phyloP scores from a whole-genome alignment of 2,329 filamentous ascomycete genomes.

The Microdochium trichocladiopsis region DNA sequence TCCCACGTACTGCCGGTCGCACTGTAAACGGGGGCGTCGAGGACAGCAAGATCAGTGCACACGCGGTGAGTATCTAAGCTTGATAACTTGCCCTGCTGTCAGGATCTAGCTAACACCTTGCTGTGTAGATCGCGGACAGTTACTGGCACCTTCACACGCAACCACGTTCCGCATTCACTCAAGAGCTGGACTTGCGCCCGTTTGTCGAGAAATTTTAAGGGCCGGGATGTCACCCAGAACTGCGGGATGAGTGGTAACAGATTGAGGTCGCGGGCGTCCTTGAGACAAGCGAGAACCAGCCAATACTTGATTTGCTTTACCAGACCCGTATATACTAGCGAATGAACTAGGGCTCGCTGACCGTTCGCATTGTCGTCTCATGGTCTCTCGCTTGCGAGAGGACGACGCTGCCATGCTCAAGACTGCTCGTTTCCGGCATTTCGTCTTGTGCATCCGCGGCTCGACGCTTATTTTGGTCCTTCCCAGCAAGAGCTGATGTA shows the following conservation, averaged over 20 bases:
- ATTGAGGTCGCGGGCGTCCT: too few relatives aligned
- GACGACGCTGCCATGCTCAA: neutral
- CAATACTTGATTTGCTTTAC: neutral
- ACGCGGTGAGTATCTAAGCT: conserved; percentile 48
- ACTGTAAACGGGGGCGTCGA: conserved; percentile 23
- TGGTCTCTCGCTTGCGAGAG: neutral
- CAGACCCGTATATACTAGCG: neutral
- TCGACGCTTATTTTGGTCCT: conserved; percentile 1
- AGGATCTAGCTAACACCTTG: neutral
- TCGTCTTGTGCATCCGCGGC: conserved; percentile 1
- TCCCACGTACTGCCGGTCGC: conserved; percentile 53
- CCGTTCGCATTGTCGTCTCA: neutral
- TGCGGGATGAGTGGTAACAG: too few relatives aligned
- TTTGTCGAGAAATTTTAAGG: conserved; percentile 59
- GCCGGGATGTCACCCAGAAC: too few relatives aligned
- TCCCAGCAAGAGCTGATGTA: neutral
- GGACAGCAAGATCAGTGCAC: conserved; percentile 54
- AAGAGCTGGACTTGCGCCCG: conserved; percentile 64
- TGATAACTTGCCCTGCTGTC: neutral
- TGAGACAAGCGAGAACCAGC: neutral
- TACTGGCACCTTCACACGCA: conserved; percentile 72
- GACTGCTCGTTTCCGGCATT: neutral
- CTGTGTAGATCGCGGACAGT: conserved; percentile 59
- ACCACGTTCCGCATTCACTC: conserved; percentile 62
- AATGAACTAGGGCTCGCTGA: neutral